Evolutionary conservation across 768 basidiomycete species (phyloP), one percentile per base, ranked within the genome.

Genomic region (Porpolomopsis calyptriformis): DNA sequence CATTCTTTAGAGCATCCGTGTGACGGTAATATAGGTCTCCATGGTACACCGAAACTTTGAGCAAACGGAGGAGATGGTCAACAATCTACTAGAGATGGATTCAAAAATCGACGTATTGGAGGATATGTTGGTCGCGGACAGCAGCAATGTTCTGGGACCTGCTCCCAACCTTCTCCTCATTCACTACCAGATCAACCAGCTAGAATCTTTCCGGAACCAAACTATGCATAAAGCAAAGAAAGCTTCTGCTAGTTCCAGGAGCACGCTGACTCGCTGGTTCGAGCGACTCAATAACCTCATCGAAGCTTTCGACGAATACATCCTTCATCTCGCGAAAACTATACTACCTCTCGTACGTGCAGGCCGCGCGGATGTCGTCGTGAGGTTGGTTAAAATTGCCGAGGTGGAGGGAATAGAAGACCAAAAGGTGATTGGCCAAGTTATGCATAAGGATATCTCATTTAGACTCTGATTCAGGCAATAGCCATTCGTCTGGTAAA

Each of bases 31-130:
- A 2, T 47, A 97, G 92, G 92, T 96, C 2, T 97, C 94, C 4
- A 80, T 86, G 70, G 86, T 98, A 2, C 94, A 98, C 61, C 77
- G 93, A 6, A 92, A 94, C 59, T 93, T 98, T 54, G 80, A 90
- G 51, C 86, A 87, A 46, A 96, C 92, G 1, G 88, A 93, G 59
- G 91, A 94, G 53, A 93, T 96, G 81, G 85, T 97, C 52, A 81
- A 82, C 54, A 94, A 93, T 57, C 74, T 98, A 34, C 70, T 89
- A n/a, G 85, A 87, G 43, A 96, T 98, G 88, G 82, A 84, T 52
- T 71, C 80, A 19, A 84, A 85, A 58, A 77, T 98, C 12, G 80
- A 85, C 53, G 64, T 77, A 50, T 70, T 98, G 37, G 81, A 90
- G 55, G 72, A 73, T 23, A 77, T 93, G 72, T 77, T 99, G 26